Percentiles rank a stretch among this genome's conserved stretches.
Conservation (phyloP, 2,329 filamentous ascomycete species). For the Mycogone perniciosa region DNA sequence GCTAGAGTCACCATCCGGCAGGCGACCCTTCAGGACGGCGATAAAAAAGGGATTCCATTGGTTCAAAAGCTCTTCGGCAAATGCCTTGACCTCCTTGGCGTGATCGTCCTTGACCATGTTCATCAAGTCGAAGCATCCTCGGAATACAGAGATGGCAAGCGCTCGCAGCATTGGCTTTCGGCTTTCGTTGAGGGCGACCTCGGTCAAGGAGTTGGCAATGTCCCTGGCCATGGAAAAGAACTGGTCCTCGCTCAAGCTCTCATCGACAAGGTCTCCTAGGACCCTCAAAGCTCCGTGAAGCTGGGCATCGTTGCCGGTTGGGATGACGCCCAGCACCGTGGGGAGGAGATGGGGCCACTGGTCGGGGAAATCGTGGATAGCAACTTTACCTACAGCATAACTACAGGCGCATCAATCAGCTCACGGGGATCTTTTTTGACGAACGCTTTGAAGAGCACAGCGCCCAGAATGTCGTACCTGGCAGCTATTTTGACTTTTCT, state of each 20-base stretch:
- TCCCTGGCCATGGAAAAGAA: conserved; percentile 87
- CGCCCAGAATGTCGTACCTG: conserved; percentile 49
- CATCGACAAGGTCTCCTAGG: conserved; percentile 82
- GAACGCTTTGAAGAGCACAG: background rate
- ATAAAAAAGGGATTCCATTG: conserved; percentile 90
- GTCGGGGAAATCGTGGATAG: conserved; percentile 86
- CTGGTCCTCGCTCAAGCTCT: conserved; percentile 87
- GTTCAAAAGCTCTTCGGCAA: conserved; percentile 78
- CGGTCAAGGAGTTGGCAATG: conserved; percentile 76
- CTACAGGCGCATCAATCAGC: conserved; percentile 27
- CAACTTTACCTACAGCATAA: conserved; percentile 85
- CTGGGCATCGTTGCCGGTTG: conserved; percentile 68
- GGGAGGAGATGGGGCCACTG: conserved; percentile 89
- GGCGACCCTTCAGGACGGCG: conserved; percentile 63
- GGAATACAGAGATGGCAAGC: conserved; percentile 83
- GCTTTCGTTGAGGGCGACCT: conserved; percentile 69
- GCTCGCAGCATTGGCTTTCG: conserved; percentile 73
- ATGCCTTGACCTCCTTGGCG: conserved; percentile 75
- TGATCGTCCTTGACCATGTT: conserved; percentile 96
- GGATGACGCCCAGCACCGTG: conserved; percentile 69
- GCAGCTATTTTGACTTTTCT: conserved; percentile 85
- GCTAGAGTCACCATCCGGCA: conserved; percentile 56
- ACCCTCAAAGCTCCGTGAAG: conserved; percentile 87
- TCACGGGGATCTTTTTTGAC: background rate
- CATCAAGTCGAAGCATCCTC: conserved; percentile 86